A percentile compares a stretch with the other conserved stretches of the same genome.
Evolutionary conservation across 108 stramenopile genomes (phyloP).

Genomic region (Chaetoceros tenuissimus): DNA sequence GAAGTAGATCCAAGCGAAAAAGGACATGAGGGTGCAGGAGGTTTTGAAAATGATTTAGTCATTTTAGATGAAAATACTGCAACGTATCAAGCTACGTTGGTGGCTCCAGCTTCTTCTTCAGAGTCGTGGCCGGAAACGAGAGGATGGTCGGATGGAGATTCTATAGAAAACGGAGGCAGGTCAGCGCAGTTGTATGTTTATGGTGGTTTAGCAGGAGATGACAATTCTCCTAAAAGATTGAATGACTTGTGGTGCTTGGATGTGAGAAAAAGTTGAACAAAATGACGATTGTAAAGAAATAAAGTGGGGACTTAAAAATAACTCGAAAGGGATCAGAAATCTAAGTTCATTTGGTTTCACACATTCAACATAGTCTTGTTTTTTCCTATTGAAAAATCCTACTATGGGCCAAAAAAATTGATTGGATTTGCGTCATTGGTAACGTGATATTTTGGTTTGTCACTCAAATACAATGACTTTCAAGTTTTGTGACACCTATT

Average conservation of each 20-base stretch:
- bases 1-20: conserved; percentile 56
- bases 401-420: too few relatives aligned
- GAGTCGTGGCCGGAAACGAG: conserved; percentile 28
- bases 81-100: conserved; percentile 5
- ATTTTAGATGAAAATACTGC: conserved; percentile 28
- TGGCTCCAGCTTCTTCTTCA: neutral
- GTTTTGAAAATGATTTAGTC: conserved; percentile 50
- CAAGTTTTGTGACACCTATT: too few relatives aligned
- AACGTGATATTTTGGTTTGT: too few relatives aligned
- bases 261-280: too few relatives aligned
- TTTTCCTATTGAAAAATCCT: too few relatives aligned
- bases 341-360: too few relatives aligned
- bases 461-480: too few relatives aligned
- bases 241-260: conserved; percentile 53
- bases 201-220: conserved; percentile 63
- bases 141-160: conserved; percentile 55
- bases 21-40: conserved; percentile 68
- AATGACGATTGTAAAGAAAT: too few relatives aligned
- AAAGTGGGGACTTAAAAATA: too few relatives aligned
- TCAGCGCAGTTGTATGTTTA: conserved; percentile 30
- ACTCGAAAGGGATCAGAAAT: too few relatives aligned
- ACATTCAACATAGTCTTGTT: too few relatives aligned
- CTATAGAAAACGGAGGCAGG: conserved; percentile 5
- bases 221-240: conserved; percentile 32
- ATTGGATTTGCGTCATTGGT: too few relatives aligned